These are phyloP conservation scores for Dryadomyces sulphureus DNA, from an alignment of 2,329 filamentous ascomycete genomes.

Conservation along the genomic window DNA sequence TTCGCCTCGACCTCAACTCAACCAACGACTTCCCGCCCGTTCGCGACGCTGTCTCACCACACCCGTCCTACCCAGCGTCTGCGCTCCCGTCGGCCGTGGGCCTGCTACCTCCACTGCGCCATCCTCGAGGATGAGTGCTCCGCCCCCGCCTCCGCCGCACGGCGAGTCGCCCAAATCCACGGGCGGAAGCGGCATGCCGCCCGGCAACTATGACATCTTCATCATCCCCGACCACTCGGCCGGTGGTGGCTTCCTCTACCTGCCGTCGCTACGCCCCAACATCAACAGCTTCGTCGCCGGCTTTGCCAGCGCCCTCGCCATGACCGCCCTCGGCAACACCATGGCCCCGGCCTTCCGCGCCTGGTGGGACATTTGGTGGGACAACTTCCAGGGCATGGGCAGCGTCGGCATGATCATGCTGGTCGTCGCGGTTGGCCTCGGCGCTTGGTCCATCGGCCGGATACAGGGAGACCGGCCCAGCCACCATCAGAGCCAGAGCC, in stretches of 20 bases:
- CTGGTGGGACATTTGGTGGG: conserved; percentile 65
- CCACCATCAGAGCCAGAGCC: not conserved
- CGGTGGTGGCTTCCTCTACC: conserved; percentile 79
- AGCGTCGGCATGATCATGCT: conserved; percentile 60
- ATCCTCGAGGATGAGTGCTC: conserved; percentile 31
- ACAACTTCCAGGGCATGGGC: conserved; percentile 53
- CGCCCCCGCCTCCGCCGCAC: conserved; percentile 77
- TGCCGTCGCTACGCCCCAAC: conserved; percentile 77
- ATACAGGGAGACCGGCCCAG: conserved; percentile 35
- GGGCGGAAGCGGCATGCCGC: conserved; percentile 44
- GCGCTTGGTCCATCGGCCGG: conserved; percentile 63
- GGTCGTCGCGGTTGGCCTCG: conserved; percentile 57
- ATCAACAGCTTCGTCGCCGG: conserved; percentile 86
- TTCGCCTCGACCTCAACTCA: not conserved
- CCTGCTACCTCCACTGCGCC: not conserved
- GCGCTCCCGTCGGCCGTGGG: not conserved
- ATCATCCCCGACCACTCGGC: conserved; percentile 86
- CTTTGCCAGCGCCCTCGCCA: conserved; percentile 59
- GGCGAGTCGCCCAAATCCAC: conserved; percentile 60
- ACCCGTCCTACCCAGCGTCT: too few species aligned
- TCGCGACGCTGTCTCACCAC: not conserved
- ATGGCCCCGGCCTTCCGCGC: conserved; percentile 58
- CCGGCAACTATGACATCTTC: conserved; percentile 94
- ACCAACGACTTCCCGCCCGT: not conserved
- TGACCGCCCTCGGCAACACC: conserved; percentile 57